phyloP scores from a whole-genome alignment of 1,284 basidiomycete genomes.

The Boletellus deceptivus region DNA sequence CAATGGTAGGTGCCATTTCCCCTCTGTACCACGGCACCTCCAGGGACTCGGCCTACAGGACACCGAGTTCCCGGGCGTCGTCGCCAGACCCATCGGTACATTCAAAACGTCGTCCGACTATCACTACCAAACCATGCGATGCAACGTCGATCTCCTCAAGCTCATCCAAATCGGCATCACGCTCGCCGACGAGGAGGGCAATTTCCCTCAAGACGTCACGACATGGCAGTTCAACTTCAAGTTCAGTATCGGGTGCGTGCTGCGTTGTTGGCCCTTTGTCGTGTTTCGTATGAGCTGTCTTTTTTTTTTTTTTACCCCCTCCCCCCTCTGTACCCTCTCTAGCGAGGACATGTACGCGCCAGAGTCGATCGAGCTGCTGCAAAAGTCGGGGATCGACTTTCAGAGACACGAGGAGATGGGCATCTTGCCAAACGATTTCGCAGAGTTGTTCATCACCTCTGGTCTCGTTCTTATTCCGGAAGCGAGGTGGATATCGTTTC shows the following conservation, averaged over 20 bases:
- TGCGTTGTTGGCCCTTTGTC: not conserved
- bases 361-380: conserved; percentile 92
- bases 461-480: conserved; percentile 90
- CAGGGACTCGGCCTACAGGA: conserved; percentile 56
- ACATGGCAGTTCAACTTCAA: conserved; percentile 99
- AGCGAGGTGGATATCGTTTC: conserved; percentile 97
- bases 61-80: conserved; percentile 98
- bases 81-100: conserved; percentile 93
- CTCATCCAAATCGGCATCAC: conserved; percentile 98
- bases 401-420: conserved; percentile 90
- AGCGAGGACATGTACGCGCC: conserved; percentile 92
- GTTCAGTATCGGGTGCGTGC: conserved; percentile 83
- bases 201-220: conserved; percentile 83
- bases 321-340: not conserved
- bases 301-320: not conserved
- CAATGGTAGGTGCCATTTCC: conserved; percentile 69
- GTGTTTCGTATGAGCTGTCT: not conserved
- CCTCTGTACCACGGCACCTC: conserved; percentile 4
- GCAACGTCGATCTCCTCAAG: conserved; percentile 97
- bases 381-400: conserved; percentile 96
- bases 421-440: conserved; percentile 93
- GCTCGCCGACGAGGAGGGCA: conserved; percentile 90
- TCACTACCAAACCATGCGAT: conserved; percentile 99
- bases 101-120: conserved; percentile 98
- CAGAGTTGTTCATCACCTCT: conserved; percentile 95